Evolutionary conservation across 306 rosid genomes (phyloP).

Genomic region (Quercus dentata): DNA sequence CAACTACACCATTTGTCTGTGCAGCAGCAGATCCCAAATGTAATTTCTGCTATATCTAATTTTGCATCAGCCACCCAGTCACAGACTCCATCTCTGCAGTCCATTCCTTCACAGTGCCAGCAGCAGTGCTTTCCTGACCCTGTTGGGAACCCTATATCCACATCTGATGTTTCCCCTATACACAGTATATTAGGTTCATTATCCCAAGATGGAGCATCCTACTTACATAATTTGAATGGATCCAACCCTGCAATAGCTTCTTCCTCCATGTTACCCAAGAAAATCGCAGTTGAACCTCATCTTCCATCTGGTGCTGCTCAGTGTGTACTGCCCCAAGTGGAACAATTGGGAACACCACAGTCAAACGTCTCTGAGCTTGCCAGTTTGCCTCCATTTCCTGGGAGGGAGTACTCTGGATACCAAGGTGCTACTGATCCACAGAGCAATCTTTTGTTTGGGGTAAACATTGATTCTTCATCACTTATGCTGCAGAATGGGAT

Average conservation of each 20-base stretch:
- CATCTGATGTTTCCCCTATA: conserved; percentile 66
- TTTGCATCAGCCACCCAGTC: conserved; percentile 65
- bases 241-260: conserved; percentile 57
- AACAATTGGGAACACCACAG: conserved; percentile 64
- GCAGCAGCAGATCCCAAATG: conserved; percentile 61
- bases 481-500: conserved; percentile 80
- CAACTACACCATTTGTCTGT: conserved; percentile 49
- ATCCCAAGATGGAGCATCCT: conserved; percentile 72
- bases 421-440: conserved; percentile 83
- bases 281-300: conserved; percentile 76
- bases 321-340: conserved; percentile 61
- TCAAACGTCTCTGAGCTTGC: conserved; percentile 47
- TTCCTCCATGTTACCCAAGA: conserved; percentile 71
- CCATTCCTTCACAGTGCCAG: conserved; percentile 61
- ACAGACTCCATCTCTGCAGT: conserved; percentile 59
- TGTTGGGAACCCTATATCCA: conserved; percentile 51
- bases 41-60: conserved; percentile 64
- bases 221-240: conserved; percentile 56
- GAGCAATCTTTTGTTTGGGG: conserved; percentile 84
- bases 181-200: conserved; percentile 76
- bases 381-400: conserved; percentile 92
- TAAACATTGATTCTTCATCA: conserved; percentile 80
- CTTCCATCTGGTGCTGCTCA: conserved; percentile 70
- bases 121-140: conserved; percentile 78
- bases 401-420: conserved; percentile 80